Conservation (phyloP, 371 early-diverging fungal genomes). For the Funneliformis caledonium region DNA sequence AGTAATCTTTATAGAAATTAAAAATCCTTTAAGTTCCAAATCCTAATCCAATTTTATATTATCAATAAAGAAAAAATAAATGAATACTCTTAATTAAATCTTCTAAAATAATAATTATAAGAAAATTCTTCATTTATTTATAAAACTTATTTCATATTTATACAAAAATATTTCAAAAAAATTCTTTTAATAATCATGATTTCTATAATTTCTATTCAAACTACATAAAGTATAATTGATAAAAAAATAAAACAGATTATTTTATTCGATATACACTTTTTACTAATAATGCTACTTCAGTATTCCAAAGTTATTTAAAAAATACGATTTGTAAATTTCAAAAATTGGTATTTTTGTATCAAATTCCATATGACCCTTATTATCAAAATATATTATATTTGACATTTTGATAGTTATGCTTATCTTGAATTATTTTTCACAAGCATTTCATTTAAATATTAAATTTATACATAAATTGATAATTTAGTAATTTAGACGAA, state of each 20-base stretch:
- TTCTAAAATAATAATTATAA: too few species aligned
- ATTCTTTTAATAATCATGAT: too few species aligned
- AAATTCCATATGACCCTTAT: slow-evolving; percentile 91
- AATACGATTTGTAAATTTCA: background rate
- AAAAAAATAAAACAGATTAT: slow-evolving; percentile 66
- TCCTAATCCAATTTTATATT: too few species aligned
- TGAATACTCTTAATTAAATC: too few species aligned
- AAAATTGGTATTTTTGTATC: slow-evolving; percentile 53
- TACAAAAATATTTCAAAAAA: too few species aligned
- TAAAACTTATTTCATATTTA: too few species aligned
- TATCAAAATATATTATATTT: slow-evolving; percentile 99
- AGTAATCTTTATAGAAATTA: too few species aligned
- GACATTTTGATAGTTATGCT: slow-evolving; percentile 71
- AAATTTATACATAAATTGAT: too few species aligned
- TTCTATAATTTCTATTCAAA: background rate
- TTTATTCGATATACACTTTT: slow-evolving; percentile 85
- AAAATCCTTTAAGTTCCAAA: too few species aligned
- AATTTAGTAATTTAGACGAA: too few species aligned
- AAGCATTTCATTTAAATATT: slow-evolving; percentile 43
- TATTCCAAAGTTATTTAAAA: slow-evolving; percentile 82
- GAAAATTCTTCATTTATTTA: too few species aligned
- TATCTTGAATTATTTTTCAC: slow-evolving; percentile 87
- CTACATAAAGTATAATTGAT: background rate
- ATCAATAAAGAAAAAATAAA: too few species aligned
- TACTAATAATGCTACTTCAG: slow-evolving; percentile 66